Conservation (phyloP, 345 rosid genomes). For the Eucalyptus marginata region DNA sequence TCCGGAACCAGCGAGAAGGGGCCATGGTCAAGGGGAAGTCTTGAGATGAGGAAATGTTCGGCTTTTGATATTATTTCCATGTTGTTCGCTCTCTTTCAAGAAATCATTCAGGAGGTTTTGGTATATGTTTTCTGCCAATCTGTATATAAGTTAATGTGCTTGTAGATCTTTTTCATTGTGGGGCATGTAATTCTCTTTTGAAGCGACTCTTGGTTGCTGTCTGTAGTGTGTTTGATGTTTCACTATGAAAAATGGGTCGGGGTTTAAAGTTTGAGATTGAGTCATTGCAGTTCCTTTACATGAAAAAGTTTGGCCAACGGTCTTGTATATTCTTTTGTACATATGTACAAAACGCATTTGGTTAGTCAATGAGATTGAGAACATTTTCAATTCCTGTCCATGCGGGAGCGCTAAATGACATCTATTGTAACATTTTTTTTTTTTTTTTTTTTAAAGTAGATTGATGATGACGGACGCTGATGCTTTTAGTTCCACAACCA, state of each 20-base stretch:
- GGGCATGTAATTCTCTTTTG: neutral
- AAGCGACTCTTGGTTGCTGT: neutral
- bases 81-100: neutral
- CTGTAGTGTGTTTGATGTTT: neutral
- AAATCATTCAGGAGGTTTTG: neutral
- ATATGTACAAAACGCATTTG: neutral
- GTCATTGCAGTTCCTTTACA: neutral
- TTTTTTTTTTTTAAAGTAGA: neutral
- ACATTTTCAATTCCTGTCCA: neutral
- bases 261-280: neutral
- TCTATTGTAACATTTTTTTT: neutral
- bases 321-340: neutral
- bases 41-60: constrained; percentile 4
- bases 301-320: neutral
- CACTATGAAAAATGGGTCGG: neutral
- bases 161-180: neutral
- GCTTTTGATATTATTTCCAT: neutral
- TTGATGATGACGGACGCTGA: neutral
- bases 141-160: neutral
- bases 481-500: neutral
- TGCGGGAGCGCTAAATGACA: neutral
- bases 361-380: neutral
- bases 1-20: constrained; percentile 77
- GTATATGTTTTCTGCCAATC: neutral
- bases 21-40: constrained; percentile 44